Percentiles rank a stretch among this genome's conserved stretches.
Evolutionary conservation across 352 stramenopile genomes (phyloP).

Genomic region (Aphanomyces stellatus): DNA sequence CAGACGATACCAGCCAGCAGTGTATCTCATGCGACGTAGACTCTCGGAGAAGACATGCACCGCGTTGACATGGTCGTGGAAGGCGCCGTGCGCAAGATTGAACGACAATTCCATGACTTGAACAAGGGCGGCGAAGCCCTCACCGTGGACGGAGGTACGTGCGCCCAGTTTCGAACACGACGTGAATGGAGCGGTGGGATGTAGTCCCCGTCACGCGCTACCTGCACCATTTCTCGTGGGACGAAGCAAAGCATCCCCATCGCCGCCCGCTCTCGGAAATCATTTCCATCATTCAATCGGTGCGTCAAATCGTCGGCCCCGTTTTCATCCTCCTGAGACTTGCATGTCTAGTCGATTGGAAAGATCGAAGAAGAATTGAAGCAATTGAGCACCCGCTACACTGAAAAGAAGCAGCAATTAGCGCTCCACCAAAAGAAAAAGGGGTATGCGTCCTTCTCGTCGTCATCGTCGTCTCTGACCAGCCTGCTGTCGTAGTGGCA

Average conservation of each 20-base stretch:
- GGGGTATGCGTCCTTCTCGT: constrained; percentile 42
- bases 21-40: constrained; percentile 27
- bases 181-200: neutral
- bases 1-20: neutral
- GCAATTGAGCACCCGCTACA: constrained; percentile 87
- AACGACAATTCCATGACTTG: constrained; percentile 93
- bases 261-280: constrained; percentile 94
- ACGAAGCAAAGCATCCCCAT: constrained; percentile 97
- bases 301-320: constrained; percentile 25
- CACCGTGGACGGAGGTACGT: constrained; percentile 72
- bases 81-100: constrained; percentile 94
- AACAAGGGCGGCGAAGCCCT: constrained; percentile 80
- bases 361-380: constrained; percentile 98
- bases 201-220: constrained; percentile 89
- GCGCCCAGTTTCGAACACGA: neutral
- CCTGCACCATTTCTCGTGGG: constrained; percentile 96
- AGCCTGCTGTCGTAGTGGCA: constrained; percentile 42
- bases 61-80: constrained; percentile 94
- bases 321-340: neutral
- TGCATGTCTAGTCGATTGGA: constrained; percentile 58
- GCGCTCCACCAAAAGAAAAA: constrained; percentile 90
- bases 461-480: neutral
- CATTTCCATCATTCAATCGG: constrained; percentile 90
- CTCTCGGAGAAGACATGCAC: constrained; percentile 90
- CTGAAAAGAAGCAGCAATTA: constrained; percentile 90